Evolutionary conservation across 257 asterid genomes (phyloP).

Genomic region (Solanum lignicaule): DNA sequence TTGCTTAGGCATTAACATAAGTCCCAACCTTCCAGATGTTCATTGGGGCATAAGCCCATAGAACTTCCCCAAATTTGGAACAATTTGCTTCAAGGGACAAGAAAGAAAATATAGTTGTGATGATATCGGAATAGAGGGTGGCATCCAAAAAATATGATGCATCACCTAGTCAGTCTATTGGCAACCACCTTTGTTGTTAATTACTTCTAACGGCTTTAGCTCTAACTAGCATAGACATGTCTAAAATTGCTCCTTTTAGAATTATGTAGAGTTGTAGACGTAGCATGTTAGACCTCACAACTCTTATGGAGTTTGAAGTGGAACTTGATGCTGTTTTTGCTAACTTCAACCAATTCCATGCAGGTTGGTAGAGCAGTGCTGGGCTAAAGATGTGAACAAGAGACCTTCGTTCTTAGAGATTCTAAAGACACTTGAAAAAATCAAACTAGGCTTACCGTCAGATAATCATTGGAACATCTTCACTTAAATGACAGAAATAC

Average conservation of each 20-base stretch:
- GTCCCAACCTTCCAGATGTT: not conserved
- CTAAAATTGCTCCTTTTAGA: not conserved
- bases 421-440: conserved; percentile 45
- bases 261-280: not conserved
- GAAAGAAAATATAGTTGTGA: not conserved
- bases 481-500: not conserved
- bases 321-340: not conserved
- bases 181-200: not conserved
- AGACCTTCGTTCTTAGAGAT: conserved; percentile 70
- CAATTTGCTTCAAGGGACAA: not conserved
- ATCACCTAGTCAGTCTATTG: not conserved
- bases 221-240: not conserved
- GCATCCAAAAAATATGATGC: not conserved
- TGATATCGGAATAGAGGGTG: not conserved
- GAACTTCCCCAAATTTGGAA: not conserved
- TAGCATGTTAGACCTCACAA: not conserved
- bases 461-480: conserved; percentile 53
- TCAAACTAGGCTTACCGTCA: conserved; percentile 30
- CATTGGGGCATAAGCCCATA: not conserved
- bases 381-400: conserved; percentile 60
- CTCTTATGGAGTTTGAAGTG: not conserved
- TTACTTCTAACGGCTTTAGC: not conserved
- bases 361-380: conserved; percentile 47
- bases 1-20: not conserved
- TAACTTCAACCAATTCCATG: not conserved